Percentiles rank a stretch among this genome's conserved stretches.
Evolutionary conservation across 805 yeast genomes (phyloP).

Genomic region (Wickerhamomyces strasburgensis): DNA sequence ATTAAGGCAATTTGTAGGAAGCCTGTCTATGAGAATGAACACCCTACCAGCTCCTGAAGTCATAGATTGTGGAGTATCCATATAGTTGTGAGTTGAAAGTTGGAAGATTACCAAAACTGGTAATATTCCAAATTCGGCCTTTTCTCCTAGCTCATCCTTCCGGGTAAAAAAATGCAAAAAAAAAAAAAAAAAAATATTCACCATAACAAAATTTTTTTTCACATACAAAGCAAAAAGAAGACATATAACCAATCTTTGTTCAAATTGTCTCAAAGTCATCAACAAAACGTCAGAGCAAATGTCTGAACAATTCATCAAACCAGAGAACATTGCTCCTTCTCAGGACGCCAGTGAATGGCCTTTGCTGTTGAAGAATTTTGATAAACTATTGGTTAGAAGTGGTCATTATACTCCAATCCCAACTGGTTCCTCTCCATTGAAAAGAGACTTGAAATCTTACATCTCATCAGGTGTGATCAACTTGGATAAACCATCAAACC

Average conservation of each 20-base stretch:
- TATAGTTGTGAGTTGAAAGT: no score
- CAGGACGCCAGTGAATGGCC: constrained; percentile 96
- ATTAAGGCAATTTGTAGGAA: no score
- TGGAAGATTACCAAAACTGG: no score
- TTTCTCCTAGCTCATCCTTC: not conserved
- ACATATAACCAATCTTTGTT: not conserved
- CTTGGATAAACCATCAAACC: constrained; percentile 96
- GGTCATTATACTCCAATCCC: constrained; percentile 98
- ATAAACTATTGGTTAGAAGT: constrained; percentile 88
- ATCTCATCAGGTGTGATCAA: constrained; percentile 94
- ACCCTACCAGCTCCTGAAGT: no score
- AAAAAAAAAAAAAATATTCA: no score
- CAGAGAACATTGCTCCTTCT: constrained; percentile 72
- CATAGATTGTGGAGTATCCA: no score
- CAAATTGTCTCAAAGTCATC: not conserved
- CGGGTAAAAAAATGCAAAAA: constrained; percentile 7
- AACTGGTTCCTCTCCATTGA: constrained; percentile 88
- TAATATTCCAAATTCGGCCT: no score
- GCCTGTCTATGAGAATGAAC: no score
- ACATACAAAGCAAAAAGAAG: not conserved
- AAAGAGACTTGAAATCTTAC: constrained; percentile 88
- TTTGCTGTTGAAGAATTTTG: constrained; percentile 85
- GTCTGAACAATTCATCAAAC: constrained; percentile 78
- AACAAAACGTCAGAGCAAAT: constrained; percentile 33
- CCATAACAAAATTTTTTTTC: constrained; percentile 13